phyloP scores from a whole-genome alignment of 108 stramenopile species.

The Skeletonema potamos region DNA sequence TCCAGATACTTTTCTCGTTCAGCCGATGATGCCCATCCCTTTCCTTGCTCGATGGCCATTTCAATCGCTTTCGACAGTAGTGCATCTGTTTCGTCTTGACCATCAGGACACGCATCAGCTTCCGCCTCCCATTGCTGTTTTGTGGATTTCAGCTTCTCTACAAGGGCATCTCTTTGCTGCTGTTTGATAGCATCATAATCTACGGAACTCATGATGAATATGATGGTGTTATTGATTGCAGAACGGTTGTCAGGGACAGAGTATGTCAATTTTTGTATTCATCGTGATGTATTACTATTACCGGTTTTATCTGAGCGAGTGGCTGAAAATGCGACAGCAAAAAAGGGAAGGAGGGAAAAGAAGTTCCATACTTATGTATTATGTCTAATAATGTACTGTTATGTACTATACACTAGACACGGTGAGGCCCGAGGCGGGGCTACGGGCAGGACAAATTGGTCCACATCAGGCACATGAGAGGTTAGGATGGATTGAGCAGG shows the following conservation, averaged over 20 bases:
- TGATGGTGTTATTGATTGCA: not conserved
- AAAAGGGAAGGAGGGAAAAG: too few species aligned
- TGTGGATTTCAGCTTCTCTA: conserved; percentile 59
- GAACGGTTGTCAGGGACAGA: not conserved
- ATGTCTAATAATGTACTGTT: too few species aligned
- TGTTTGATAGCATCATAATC: not conserved
- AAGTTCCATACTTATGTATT: too few species aligned
- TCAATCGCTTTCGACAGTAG: conserved; percentile 86
- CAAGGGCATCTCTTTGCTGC: conserved; percentile 13
- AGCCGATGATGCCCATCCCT: conserved; percentile 78
- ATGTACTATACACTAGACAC: too few species aligned
- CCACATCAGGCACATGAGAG: too few species aligned
- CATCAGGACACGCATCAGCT: conserved; percentile 47
- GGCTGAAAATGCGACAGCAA: too few species aligned
- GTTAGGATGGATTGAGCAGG: too few species aligned
- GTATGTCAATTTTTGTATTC: too few species aligned
- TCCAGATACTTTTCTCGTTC: conserved; percentile 85
- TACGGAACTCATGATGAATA: not conserved
- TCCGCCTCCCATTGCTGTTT: conserved; percentile 71
- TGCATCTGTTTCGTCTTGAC: conserved; percentile 54
- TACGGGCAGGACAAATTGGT: too few species aligned
- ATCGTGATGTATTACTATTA: too few species aligned
- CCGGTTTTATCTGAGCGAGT: too few species aligned
- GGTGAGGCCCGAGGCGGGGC: too few species aligned
- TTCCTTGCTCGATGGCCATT: conserved; percentile 81